These are phyloP conservation scores for Penicillium argentinense DNA, from an alignment of 495 filamentous ascomycete species.

Conservation along the genomic window DNA sequence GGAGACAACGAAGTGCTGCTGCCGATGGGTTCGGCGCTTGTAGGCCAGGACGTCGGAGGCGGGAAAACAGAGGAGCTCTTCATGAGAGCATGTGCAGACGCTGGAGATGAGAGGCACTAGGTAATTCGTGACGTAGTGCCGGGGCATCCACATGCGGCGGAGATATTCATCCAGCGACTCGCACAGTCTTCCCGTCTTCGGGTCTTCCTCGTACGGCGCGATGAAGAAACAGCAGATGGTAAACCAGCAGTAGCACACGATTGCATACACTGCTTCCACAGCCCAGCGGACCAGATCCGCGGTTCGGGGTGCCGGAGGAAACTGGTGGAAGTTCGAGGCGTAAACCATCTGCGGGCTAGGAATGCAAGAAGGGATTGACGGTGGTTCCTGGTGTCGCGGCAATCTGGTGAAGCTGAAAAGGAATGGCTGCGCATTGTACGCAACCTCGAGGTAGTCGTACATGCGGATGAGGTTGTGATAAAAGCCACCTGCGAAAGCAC, in stretches of 20 bases:
- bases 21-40: constrained; percentile 39
- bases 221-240: constrained; percentile 48
- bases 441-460: constrained; percentile 52
- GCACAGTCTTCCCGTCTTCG: not conserved
- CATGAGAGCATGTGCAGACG: constrained; percentile 53
- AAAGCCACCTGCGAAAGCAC: constrained; percentile 54
- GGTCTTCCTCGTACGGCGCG: constrained; percentile 19
- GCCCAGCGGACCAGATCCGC: constrained; percentile 27
- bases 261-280: constrained; percentile 38
- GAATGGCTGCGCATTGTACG: constrained; percentile 46
- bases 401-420: constrained; percentile 34
- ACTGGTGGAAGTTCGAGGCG: constrained; percentile 48
- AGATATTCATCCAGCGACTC: constrained; percentile 48
- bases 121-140: constrained; percentile 41
- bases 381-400: constrained; percentile 14
- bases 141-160: constrained; percentile 44
- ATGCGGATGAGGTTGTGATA: constrained; percentile 53
- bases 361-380: constrained; percentile 9
- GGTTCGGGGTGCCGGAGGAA: constrained; percentile 34
- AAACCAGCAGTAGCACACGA: constrained; percentile 49
- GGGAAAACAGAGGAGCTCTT: constrained; percentile 50
- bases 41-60: constrained; percentile 51
- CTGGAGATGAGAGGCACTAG: constrained; percentile 53
- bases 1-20: constrained; percentile 48
- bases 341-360: constrained; percentile 39